Evolutionary conservation across 2,329 filamentous ascomycete genomes (phyloP).

Genomic region (Diaporthe capsici): DNA sequence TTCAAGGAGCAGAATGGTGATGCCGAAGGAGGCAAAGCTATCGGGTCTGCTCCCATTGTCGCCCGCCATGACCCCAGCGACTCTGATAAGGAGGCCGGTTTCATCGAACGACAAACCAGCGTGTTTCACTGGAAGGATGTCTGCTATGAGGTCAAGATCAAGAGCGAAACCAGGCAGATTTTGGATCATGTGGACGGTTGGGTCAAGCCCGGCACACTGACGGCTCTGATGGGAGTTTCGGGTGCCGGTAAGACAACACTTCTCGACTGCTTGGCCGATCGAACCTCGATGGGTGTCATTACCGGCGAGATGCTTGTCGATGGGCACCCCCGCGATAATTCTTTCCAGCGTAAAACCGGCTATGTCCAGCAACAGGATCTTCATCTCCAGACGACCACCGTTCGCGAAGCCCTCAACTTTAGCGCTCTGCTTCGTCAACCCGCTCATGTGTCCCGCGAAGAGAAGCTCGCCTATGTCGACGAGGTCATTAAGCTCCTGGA

Average conservation of each 20-base stretch:
- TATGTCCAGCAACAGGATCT: conserved; percentile 80
- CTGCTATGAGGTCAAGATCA: conserved; percentile 43
- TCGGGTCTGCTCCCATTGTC: conserved; percentile 61
- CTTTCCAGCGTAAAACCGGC: conserved; percentile 78
- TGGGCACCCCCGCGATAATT: conserved; percentile 71
- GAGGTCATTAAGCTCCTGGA: conserved; percentile 78
- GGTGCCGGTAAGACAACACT: conserved; percentile 82
- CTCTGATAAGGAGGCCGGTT: conserved; percentile 52
- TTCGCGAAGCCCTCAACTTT: conserved; percentile 76
- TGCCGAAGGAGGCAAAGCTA: conserved; percentile 64
- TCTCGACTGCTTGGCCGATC: conserved; percentile 77
- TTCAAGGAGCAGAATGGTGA: conserved; percentile 75
- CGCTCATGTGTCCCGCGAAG: conserved; percentile 66
- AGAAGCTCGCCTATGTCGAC: conserved; percentile 76
- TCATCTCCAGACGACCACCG: conserved; percentile 74
- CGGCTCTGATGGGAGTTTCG: conserved; percentile 64
- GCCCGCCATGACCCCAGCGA: conserved; percentile 58
- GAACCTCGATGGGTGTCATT: conserved; percentile 80
- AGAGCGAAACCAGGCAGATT: conserved; percentile 40
- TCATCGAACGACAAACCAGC: conserved; percentile 41
- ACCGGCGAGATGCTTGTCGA: conserved; percentile 78
- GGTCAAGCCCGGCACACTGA: conserved; percentile 42
- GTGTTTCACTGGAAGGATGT: conserved; percentile 43
- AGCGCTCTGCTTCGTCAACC: conserved; percentile 76
- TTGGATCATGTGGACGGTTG: conserved; percentile 42